Evolutionary conservation across 306 rosid genomes (phyloP).

Genomic region (Pyrus communis): DNA sequence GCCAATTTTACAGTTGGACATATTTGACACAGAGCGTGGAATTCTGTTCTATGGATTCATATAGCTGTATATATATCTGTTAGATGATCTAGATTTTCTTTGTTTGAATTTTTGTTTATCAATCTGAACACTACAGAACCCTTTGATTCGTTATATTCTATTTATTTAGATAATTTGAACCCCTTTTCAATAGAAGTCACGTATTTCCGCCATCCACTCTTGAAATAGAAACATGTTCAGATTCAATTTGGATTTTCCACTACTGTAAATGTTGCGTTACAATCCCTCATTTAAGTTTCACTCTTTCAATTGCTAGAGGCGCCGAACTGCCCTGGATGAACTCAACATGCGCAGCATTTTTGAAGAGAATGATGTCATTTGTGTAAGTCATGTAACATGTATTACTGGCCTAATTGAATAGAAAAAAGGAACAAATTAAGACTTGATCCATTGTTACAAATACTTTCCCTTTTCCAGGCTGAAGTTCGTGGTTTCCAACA

Average conservation of each 20-base stretch:
- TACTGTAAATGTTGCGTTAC: background rate
- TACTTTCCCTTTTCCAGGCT: constrained; percentile 36
- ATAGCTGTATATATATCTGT: background rate
- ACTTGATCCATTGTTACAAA: background rate
- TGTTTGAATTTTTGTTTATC: background rate
- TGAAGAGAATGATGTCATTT: constrained; percentile 77
- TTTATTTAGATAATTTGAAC: background rate
- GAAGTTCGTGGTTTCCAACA: constrained; percentile 86
- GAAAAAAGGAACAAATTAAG: background rate
- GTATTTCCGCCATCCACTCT: background rate
- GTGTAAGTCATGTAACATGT: constrained; percentile 43
- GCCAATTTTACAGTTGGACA: background rate
- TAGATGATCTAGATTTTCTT: background rate
- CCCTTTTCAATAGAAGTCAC: background rate
- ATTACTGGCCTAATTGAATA: background rate
- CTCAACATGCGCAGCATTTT: constrained; percentile 89
- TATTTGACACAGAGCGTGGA: background rate
- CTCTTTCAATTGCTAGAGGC: constrained; percentile 51
- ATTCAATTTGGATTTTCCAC: background rate
- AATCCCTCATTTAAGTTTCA: background rate
- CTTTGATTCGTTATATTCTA: background rate
- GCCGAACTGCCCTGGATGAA: constrained; percentile 81
- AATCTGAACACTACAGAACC: background rate
- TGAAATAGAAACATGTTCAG: background rate
- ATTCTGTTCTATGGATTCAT: background rate